A percentile compares a stretch with the other conserved stretches of the same genome.
These are phyloP conservation scores for Penicillium thymicola DNA, from an alignment of 2,329 filamentous ascomycete species.

Conservation along the genomic window DNA sequence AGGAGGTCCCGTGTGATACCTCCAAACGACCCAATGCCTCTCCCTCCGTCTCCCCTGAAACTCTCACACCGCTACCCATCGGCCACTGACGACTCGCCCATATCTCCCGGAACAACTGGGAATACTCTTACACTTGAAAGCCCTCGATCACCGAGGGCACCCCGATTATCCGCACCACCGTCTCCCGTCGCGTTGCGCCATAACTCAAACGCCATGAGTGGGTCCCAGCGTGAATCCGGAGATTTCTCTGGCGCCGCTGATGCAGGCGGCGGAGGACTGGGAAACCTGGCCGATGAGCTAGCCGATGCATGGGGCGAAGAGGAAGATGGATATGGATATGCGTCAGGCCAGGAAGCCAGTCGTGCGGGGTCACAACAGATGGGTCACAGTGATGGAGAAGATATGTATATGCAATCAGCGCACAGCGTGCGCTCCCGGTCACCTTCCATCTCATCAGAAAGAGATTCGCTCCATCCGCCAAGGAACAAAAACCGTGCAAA, in stretches of 20 bases:
- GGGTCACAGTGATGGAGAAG: constrained; percentile 32
- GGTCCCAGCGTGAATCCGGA: constrained; percentile 37
- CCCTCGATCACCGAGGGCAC: constrained; percentile 35
- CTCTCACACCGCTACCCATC: constrained; percentile 41
- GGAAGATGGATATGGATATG: constrained; percentile 46
- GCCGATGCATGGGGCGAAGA: constrained; percentile 58
- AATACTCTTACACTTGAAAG: constrained; percentile 33
- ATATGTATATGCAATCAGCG: constrained; percentile 27
- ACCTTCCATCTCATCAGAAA: constrained; percentile 25
- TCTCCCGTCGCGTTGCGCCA: constrained; percentile 41
- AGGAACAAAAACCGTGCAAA: constrained; percentile 40
- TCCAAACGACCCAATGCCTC: constrained; percentile 23
- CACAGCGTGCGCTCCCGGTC: constrained; percentile 28
- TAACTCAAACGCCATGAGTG: constrained; percentile 36
- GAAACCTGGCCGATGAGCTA: constrained; percentile 62
- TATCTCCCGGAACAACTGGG: constrained; percentile 31
- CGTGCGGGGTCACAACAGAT: constrained; percentile 30
- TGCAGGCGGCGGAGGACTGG: constrained; percentile 48
- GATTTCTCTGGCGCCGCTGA: constrained; percentile 36
- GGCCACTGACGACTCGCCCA: constrained; percentile 36
- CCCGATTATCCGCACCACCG: constrained; percentile 36
- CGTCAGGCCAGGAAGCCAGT: constrained; percentile 37
- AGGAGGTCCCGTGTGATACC: background rate
- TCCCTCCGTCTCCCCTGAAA: constrained; percentile 36
- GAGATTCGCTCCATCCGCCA: constrained; percentile 32